Evolutionary conservation across 2,329 filamentous ascomycete genomes (phyloP), one percentile per base, ranked within the genome.

Genomic region (Xylariales sp.): DNA sequence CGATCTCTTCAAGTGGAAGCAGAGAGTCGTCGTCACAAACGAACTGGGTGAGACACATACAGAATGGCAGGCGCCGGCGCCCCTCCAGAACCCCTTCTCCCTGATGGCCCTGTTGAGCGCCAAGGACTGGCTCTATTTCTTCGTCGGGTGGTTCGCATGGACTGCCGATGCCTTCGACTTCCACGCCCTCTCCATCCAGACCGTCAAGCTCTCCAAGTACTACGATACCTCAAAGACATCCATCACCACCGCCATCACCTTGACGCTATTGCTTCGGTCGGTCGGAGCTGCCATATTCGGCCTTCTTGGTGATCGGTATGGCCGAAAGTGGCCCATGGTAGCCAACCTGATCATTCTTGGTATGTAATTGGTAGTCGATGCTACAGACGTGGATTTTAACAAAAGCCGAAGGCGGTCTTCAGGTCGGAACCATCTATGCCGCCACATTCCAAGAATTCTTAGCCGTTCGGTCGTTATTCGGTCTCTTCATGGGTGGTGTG

Each of bases 161-260:
- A 91, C 88, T 1, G 92, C 91, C 64, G 93, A 95, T 78, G 92
- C 92, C 3, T 95, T 94, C 77, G 92, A 94, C 79, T 95, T 94
- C 77, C 91, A 94, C 79, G 91, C 92, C 32, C 84, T 95, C 8
- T 92, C 90, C 4, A 92, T 95, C 71, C 92, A 94, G 78, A 92
- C 91, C 3, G 86, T 86, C 72, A 93, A 93, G 80, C 82, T 94
- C 30, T 86, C 87, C 4, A 79, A 83, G 2, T 87, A 87, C 72
- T 90, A 88, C 73, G 72, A 82, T 5, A 72, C 70, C 12, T 71
- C 65, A 23, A 89, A 89, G 71, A 92, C 91, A 0, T 84, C 90
- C 62, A 90, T 95, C 73, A 89, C 89, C 2, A 91, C 90, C 7
- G 91, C 90, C 68, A 93, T 94, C 71, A 93, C 89, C 30, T 81